Evolutionary conservation across 768 basidiomycete genomes (phyloP), one percentile per base, ranked within the genome.

Genomic region (Suillus luteus): DNA sequence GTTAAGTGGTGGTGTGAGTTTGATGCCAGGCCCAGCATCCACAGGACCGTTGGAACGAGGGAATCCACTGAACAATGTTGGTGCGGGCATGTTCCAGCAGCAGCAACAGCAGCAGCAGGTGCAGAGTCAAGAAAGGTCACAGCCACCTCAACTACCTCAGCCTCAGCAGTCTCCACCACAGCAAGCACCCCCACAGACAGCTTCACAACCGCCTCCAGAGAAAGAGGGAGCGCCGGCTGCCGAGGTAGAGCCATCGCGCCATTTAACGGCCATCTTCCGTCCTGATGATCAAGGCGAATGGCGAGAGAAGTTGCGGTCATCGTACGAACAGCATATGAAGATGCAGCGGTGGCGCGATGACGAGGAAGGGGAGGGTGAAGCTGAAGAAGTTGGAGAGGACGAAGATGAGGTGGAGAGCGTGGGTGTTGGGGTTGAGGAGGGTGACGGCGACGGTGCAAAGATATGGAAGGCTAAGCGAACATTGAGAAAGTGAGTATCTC

Each of bases 401-500:
- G 88, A 91, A 35, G 83, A 83, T 59, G 87, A 88, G 40, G 85
- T 87, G 10, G 87, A 90, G 59, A 15, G 67, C 10, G 73, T 70
- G 10, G 72, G 67, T 35, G 88, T 91, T 44, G 79, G 83, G 38
- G 82, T 82, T 62, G 82, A 87, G n/a, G 82, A 86, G 31, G 82
- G 86, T 41, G 90, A 90, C 44, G 85, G 86, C 17, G 89, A 91
- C 70, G 83, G 84, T 46, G 80, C 81, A 59, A 91, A 93, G 75
- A 78, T 88, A 48, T 97, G 95, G 95, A 91, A 88, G 75, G 82
- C 90, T 37, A 92, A 90, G 76, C 83, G 91, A 76, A 95, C 91
- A 51, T 78, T 99, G 70, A 84, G 93, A 81, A 95, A 93, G 92
- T 96, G 72, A 78, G 93, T 83, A 62, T 65, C 67, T 31, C 11